phyloP scores from a whole-genome alignment of 129 eudicot species.

The sunflower (Helianthus annuus) region DNA sequence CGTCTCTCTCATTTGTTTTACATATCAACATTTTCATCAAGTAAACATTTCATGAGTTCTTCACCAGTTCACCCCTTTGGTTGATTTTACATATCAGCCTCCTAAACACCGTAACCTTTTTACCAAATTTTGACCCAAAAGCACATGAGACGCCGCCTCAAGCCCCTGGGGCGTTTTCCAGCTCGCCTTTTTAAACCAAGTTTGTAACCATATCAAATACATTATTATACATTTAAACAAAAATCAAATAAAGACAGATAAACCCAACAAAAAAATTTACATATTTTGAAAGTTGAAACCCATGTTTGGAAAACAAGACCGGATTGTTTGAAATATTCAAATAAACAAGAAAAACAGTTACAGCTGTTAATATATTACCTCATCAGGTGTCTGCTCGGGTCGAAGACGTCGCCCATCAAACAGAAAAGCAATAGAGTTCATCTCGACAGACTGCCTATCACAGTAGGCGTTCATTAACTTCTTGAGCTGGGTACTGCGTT shows the following conservation, averaged over 20 bases:
- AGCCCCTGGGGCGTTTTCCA: too few species aligned
- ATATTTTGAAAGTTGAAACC: background rate
- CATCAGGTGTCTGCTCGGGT: conserved; percentile 74
- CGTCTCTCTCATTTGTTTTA: too few species aligned
- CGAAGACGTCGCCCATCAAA: conserved; percentile 77
- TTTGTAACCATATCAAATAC: background rate
- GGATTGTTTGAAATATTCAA: background rate
- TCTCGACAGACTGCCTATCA: conserved; percentile 55
- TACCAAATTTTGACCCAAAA: too few species aligned
- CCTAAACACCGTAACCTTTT: too few species aligned
- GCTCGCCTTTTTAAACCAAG: too few species aligned
- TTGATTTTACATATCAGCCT: too few species aligned
- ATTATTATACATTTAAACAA: background rate
- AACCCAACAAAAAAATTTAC: background rate
- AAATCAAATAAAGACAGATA: background rate
- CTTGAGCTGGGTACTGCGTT: conserved; percentile 61
- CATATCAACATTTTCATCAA: too few species aligned
- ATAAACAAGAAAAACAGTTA: background rate
- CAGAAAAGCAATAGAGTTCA: conserved; percentile 61
- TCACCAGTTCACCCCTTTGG: too few species aligned
- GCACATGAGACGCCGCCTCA: too few species aligned
- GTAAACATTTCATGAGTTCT: too few species aligned
- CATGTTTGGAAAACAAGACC: background rate
- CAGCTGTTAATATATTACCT: conserved; percentile 37
- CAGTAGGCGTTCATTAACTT: conserved; percentile 72